Conservation (phyloP, 2,329 filamentous ascomycete genomes). For the Pseudogymnoascus sp. region DNA sequence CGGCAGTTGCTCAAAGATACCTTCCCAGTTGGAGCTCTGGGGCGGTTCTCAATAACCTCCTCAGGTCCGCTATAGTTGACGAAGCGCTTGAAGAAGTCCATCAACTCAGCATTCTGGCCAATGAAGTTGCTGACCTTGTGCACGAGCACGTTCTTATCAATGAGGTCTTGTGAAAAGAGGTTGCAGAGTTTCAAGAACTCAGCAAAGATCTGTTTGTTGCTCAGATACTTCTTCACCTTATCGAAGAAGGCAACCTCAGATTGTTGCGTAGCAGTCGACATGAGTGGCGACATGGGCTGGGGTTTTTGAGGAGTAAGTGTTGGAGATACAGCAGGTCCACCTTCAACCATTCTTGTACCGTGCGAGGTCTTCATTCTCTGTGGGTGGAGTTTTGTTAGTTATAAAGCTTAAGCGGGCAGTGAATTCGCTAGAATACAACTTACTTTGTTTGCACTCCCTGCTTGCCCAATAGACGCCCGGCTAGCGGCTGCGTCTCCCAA, state of each 20-base stretch:
- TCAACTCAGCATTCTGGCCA: slow-evolving; percentile 80
- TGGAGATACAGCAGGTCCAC: slow-evolving; percentile 55
- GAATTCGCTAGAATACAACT: slow-evolving; percentile 21
- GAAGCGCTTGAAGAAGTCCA: slow-evolving; percentile 80
- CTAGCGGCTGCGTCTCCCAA: slow-evolving; percentile 24
- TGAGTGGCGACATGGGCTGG: slow-evolving; percentile 74
- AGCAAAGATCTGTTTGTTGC: slow-evolving; percentile 85
- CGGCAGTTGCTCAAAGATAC: slow-evolving; percentile 95
- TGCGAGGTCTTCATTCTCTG: slow-evolving; percentile 73
- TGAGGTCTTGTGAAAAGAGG: slow-evolving; percentile 85
- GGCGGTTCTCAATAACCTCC: slow-evolving; percentile 70
- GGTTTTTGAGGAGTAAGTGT: slow-evolving; percentile 71
- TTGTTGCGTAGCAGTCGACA: slow-evolving; percentile 64
- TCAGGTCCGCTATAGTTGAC: slow-evolving; percentile 72
- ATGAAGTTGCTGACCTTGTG: slow-evolving; percentile 82
- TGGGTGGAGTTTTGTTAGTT: slow-evolving; percentile 1
- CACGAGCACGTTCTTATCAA: slow-evolving; percentile 76
- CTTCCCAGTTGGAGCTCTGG: slow-evolving; percentile 67
- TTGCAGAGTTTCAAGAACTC: slow-evolving; percentile 98
- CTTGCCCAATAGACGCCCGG: slow-evolving; percentile 26
- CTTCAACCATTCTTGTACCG: slow-evolving; percentile 43
- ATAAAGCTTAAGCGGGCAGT: not conserved
- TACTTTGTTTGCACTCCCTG: slow-evolving; percentile 46
- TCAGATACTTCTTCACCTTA: slow-evolving; percentile 90
- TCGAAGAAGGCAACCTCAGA: slow-evolving; percentile 95